Evolutionary conservation across 202 grass and related monocot genomes (phyloP), one percentile per base, ranked within the genome.

Genomic region (Elaeis oleifera): DNA sequence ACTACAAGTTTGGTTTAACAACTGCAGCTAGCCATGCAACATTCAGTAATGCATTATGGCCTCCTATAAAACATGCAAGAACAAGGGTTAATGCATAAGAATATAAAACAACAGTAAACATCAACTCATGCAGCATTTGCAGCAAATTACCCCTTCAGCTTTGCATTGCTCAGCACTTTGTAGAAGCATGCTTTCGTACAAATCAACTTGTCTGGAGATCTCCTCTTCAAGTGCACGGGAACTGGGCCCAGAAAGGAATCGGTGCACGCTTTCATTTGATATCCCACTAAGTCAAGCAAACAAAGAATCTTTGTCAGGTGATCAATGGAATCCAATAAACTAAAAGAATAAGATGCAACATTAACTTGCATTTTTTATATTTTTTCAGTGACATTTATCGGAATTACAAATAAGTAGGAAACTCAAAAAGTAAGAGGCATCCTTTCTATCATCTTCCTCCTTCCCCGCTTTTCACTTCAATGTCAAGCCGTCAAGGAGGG

Each of bases 231-330:
- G 69, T 49, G 74, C 72, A 28, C 6, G 18, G 5, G 19, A 50
- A 28, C 17, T 82, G 19, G 51, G 62, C 63, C 86, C 75, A 0
- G 1, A 56, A 82, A 71, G 28, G 78, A 85, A 68, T 82, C 81
- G 54, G 24, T 59, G 74, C 56, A 85, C 73, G 68, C 78, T 75
- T 85, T 90, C 56, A 68, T 76, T 79, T 90, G 78, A 70, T 76
- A 85, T 50, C 86, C 81, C 81, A 90, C 86, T 90, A 18, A 65
- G 66, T 53, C 58, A 61, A 63, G 49, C 3, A 32, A 53, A 20
- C 2, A 44, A 53, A 4, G 9, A 51, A 49, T 19, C 3, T 4
- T 15, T n/a, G 5, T 57, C 29, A 23, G 36, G 36, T 14, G 11
- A 44, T 14, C 11, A 4, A 48, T 15, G 3, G 18, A 8, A 56